phyloP scores from a whole-genome alignment of 805 yeast species.

The Ogataea nitratoaversa region DNA sequence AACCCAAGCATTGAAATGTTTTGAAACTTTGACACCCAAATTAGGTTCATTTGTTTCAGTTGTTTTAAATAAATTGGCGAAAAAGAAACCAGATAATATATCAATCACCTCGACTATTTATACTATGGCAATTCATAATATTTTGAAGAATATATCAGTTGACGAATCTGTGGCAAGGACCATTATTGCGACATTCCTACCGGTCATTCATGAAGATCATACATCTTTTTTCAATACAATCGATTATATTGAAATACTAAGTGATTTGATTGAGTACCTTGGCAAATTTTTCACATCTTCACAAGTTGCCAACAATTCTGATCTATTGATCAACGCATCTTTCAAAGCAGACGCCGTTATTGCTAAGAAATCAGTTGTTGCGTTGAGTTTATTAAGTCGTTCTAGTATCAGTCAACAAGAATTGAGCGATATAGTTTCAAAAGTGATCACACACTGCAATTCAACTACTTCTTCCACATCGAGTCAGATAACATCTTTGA shows the following conservation, averaged over 20 bases:
- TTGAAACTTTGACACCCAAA: slow-evolving; percentile 33
- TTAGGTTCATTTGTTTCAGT: slow-evolving; percentile 31
- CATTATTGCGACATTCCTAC: slow-evolving; percentile 37
- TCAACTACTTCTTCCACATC: slow-evolving; percentile 1
- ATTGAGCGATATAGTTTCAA: slow-evolving; percentile 5
- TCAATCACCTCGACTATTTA: slow-evolving; percentile 45
- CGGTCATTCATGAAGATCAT: slow-evolving; percentile 27
- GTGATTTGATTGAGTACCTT: slow-evolving; percentile 49
- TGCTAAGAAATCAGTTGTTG: slow-evolving; percentile 40
- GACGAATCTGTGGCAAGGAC: slow-evolving; percentile 13
- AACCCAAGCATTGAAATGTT: slow-evolving; percentile 62
- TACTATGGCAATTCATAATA: slow-evolving; percentile 47
- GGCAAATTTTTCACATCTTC: slow-evolving; percentile 25
- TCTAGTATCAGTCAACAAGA: slow-evolving; percentile 18
- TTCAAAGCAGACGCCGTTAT: slow-evolving; percentile 41
- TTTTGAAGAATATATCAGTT: slow-evolving; percentile 31
- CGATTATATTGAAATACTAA: slow-evolving; percentile 58
- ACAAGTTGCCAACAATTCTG: slow-evolving; percentile 22
- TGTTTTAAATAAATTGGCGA: slow-evolving; percentile 27
- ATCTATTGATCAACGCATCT: slow-evolving; percentile 31
- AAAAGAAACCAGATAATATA: slow-evolving; percentile 22
- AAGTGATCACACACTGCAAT: not conserved
- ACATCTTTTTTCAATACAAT: slow-evolving; percentile 29
- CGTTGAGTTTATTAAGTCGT: slow-evolving; percentile 33
- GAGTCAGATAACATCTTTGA: slow-evolving; percentile 15